Evolutionary conservation across 345 rosid species (phyloP), one percentile per base, ranked within the genome.

Genomic region (Gossypium sturtianum): DNA sequence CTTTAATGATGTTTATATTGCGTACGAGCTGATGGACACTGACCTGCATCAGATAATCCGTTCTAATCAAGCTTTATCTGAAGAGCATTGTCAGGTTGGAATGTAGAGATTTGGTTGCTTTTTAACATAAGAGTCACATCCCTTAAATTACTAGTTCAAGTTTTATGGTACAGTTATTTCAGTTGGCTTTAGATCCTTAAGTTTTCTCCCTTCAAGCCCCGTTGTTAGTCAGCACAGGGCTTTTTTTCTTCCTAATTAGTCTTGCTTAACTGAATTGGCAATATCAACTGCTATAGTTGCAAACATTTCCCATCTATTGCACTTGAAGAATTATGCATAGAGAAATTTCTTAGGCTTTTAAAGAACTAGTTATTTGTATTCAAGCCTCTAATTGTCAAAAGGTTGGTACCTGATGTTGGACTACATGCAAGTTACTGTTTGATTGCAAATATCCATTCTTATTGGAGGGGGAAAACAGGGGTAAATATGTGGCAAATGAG

Each of bases 1-100:
- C 9, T 91, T 87, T 68, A 85, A 92, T 79, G 98, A 94, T 87
- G 91, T 92, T 76, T 94, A 94, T 82, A 91, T 94, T 54, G 98
- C 89, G 5, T 89, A 89, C 79, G 98, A 94, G 76, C 77, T 91
- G 41, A 92, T 94, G 97, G 97, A 89, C 70, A 79, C 87, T 71
- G 96, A 92, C 80, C 85, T 94, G 70, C 84, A 81, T 79, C 88
- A 85, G 82, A 79, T 91, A 75, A 85, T 94, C 58, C 88, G 84
- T 22, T 92, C 98, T 60, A 80, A 82, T 68, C 93, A 88, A 81
- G 86, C 63, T 69, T 84, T 94, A 76, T 83, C 86, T 1, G 86
- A 83, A 80, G 90, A 86, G 80, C 98, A 94, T 79, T 82, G 89
- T 77, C 88, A 91, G 98, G 98, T 94, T 79, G 61, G 76, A 48